Conservation (phyloP, 768 basidiomycete genomes). For the Boletus rex-veris region DNA sequence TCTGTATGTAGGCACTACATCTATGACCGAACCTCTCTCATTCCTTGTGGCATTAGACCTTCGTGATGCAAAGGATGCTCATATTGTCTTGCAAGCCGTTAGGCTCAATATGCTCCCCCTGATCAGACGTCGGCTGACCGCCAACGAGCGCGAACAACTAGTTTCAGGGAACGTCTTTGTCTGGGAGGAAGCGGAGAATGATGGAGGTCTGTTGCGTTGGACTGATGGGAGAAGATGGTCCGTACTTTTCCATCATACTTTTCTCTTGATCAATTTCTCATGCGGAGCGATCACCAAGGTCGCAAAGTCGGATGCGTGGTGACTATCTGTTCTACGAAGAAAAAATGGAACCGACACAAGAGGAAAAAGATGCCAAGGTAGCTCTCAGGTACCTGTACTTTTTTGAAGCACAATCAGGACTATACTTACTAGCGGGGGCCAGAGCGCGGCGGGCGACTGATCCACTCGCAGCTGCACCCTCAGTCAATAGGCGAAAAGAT, state of each 20-base stretch:
- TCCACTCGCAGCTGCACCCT: constrained; percentile 53
- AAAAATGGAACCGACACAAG: constrained; percentile 76
- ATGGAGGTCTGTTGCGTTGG: constrained; percentile 68
- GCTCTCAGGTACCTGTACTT: constrained; percentile 53
- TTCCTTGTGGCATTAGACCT: constrained; percentile 46
- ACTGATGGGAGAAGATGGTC: constrained; percentile 81
- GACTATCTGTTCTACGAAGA: constrained; percentile 84
- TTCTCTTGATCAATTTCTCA: constrained; percentile 3
- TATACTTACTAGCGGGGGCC: constrained; percentile 11
- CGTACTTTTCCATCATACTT: constrained; percentile 4
- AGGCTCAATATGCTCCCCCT: constrained; percentile 66
- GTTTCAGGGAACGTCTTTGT: constrained; percentile 76
- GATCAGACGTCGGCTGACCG: constrained; percentile 65
- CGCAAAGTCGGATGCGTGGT: constrained; percentile 80
- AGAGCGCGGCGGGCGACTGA: constrained; percentile 61
- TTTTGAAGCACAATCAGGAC: constrained; percentile 9
- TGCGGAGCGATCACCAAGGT: constrained; percentile 42
- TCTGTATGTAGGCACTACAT: constrained; percentile 22
- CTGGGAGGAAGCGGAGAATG: constrained; percentile 80
- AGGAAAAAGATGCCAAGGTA: constrained; percentile 75
- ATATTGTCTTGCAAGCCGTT: constrained; percentile 73
- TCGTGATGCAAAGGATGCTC: constrained; percentile 77
- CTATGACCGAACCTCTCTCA: neutral
- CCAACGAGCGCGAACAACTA: constrained; percentile 66
- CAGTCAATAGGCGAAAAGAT: constrained; percentile 68